Evolutionary conservation across 2,329 filamentous ascomycete genomes (phyloP).

Genomic region (Trichoderma sp.): DNA sequence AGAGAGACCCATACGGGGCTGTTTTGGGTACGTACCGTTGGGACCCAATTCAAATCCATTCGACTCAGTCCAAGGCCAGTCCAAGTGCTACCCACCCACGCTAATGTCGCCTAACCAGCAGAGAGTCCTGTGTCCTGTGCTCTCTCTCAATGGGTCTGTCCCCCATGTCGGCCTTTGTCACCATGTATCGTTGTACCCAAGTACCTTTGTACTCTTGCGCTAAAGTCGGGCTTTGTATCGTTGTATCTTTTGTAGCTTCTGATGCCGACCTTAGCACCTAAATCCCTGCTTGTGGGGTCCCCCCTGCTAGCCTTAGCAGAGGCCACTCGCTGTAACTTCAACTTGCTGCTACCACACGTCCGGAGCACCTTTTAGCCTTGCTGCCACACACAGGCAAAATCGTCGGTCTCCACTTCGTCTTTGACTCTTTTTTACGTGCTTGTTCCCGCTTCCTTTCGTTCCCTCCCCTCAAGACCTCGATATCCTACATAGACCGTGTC

Average conservation of each 20-base stretch:
- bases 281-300: not conserved
- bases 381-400: not conserved
- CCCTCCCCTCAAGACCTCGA: not conserved
- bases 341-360: slow-evolving; percentile 1
- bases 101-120: slow-evolving; percentile 10
- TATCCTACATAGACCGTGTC: not conserved
- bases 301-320: not conserved
- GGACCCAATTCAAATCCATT: not conserved
- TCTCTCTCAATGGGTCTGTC: not conserved
- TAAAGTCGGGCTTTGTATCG: not conserved
- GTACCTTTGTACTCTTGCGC: not conserved
- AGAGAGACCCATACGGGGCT: not conserved
- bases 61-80: not conserved
- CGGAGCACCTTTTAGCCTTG: slow-evolving; percentile 10
- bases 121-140: not conserved
- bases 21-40: slow-evolving; percentile 13
- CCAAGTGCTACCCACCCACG: slow-evolving; percentile 15
- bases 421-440: slow-evolving; percentile 10
- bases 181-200: not conserved
- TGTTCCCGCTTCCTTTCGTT: not conserved
- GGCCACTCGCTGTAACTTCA: not conserved
- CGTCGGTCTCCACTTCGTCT: not conserved
- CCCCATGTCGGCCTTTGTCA: not conserved
- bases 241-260: not conserved
- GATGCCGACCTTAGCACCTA: not conserved